Percentiles rank a stretch among this genome's conserved stretches.
Evolutionary conservation across 768 basidiomycete species (phyloP).

Genomic region (Peribolospora kevripleyi): DNA sequence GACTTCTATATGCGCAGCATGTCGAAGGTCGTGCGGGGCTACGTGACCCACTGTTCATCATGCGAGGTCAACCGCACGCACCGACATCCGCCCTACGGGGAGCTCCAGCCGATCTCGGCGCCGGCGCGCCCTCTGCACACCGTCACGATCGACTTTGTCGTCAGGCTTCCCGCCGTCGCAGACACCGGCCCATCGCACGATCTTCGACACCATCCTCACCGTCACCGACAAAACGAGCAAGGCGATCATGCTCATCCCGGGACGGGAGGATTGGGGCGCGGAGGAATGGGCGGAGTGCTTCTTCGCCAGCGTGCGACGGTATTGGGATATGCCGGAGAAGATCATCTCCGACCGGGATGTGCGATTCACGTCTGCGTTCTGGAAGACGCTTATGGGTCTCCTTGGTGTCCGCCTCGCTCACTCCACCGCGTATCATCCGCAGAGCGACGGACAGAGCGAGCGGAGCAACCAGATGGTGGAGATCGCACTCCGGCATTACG

Average conservation of each 20-base stretch:
- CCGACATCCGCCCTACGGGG: background rate
- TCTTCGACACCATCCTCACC: background rate
- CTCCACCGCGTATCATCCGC: slow-evolving; percentile 27
- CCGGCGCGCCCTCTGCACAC: slow-evolving; percentile 2
- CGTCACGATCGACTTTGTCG: slow-evolving; percentile 1
- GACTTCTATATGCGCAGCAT: too few species aligned
- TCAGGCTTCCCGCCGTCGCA: background rate
- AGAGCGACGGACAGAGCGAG: slow-evolving; percentile 26
- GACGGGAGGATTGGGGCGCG: too few species aligned
- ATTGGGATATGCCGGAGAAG: slow-evolving; percentile 14
- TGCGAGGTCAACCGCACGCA: background rate
- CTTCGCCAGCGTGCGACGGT: too few species aligned
- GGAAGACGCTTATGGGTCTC: background rate
- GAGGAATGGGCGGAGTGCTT: too few species aligned
- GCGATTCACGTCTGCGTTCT: slow-evolving; percentile 10
- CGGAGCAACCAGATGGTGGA: slow-evolving; percentile 24
- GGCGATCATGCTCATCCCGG: background rate
- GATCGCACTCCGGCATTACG: slow-evolving; percentile 20
- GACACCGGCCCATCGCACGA: background rate
- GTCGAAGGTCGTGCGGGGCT: background rate
- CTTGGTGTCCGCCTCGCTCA: slow-evolving; percentile 16
- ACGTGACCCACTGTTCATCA: too few species aligned
- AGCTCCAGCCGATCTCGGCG: slow-evolving; percentile 11
- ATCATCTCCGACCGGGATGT: slow-evolving; percentile 16
- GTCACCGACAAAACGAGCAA: slow-evolving; percentile 4